Evolutionary conservation across 1,284 basidiomycete species (phyloP).

Genomic region (Inonotus obliquus): DNA sequence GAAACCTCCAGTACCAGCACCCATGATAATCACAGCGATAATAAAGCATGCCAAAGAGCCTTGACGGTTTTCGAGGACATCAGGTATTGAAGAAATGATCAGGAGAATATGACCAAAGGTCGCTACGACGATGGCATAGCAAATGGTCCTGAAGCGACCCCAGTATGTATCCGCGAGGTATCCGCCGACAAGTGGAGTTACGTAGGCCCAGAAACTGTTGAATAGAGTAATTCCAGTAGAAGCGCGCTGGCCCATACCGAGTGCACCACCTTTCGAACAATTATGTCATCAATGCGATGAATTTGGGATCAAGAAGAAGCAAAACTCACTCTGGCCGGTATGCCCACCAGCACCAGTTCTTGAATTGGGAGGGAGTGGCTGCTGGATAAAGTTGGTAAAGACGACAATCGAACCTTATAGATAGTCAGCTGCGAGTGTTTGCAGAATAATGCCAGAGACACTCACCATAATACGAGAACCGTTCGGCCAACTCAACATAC

Average conservation of each 20-base stretch:
- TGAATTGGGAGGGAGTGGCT: constrained; percentile 60
- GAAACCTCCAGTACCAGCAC: constrained; percentile 70
- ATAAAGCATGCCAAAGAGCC: constrained; percentile 59
- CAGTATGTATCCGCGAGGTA: constrained; percentile 70
- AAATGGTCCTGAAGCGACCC: constrained; percentile 74
- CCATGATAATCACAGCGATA: constrained; percentile 67
- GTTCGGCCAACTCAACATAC: constrained; percentile 66
- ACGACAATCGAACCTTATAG: constrained; percentile 29
- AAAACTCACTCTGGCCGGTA: constrained; percentile 34
- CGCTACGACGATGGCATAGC: constrained; percentile 48
- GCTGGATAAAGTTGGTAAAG: constrained; percentile 72
- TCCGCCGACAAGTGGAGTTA: constrained; percentile 59
- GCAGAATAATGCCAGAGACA: no score
- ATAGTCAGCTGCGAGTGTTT: background rate
- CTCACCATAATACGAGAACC: constrained; percentile 69
- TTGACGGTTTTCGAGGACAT: constrained; percentile 56
- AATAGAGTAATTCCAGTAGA: constrained; percentile 68
- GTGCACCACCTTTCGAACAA: constrained; percentile 44
- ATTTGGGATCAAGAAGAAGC: background rate
- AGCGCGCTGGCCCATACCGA: constrained; percentile 59
- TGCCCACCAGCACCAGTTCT: constrained; percentile 59
- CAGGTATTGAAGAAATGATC: constrained; percentile 66
- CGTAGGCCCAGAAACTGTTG: constrained; percentile 59
- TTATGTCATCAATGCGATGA: background rate
- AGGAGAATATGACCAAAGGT: constrained; percentile 71